Conservation (phyloP, 345 rosid species). For the Gossypium bickii region DNA sequence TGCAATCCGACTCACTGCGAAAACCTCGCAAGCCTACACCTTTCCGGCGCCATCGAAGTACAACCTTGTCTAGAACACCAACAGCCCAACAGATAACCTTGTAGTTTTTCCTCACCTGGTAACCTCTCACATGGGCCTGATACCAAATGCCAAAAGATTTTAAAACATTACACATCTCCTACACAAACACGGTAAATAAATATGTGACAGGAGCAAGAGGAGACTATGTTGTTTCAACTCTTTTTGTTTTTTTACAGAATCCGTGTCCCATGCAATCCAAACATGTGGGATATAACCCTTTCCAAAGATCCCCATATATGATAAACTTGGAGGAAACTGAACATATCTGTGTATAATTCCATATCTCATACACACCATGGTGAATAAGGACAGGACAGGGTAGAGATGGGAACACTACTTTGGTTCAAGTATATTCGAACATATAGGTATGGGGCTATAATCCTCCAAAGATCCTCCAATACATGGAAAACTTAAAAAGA, state of each 20-base stretch:
- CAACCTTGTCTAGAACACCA: conserved; percentile 72
- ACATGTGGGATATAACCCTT: not conserved
- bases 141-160: conserved; percentile 15
- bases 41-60: conserved; percentile 87
- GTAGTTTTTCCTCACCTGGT: conserved; percentile 81
- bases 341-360: not conserved
- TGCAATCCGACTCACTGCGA: conserved; percentile 36
- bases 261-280: not conserved
- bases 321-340: not conserved
- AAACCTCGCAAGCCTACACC: conserved; percentile 81
- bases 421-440: not conserved
- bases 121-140: conserved; percentile 95
- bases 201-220: not conserved
- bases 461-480: not conserved
- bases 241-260: no score
- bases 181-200: not conserved
- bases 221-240: not conserved
- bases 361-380: no score
- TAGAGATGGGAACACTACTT: not conserved
- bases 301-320: not conserved
- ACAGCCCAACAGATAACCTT: conserved; percentile 92
- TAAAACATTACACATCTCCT: not conserved
- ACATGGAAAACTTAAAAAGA: not conserved
- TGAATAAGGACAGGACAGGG: not conserved
- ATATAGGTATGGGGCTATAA: not conserved